Conservation (phyloP, 805 yeast genomes). For the Myxozyma geophila region DNA sequence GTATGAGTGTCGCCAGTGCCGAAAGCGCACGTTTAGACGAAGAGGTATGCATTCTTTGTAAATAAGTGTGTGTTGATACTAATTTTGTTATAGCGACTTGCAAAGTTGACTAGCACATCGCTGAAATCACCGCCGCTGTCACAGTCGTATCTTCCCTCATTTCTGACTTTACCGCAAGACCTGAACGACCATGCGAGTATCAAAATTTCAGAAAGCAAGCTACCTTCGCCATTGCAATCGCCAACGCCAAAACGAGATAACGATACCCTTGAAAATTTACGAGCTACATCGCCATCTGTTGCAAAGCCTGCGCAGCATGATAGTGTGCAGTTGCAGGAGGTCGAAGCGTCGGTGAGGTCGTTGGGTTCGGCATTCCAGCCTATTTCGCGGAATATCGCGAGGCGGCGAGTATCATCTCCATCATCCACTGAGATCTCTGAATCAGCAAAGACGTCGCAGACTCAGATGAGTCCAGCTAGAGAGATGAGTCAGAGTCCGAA, state of each 20-base stretch:
- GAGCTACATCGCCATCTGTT: background rate
- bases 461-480: no score
- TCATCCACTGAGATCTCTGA: background rate
- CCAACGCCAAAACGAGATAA: slow-evolving; percentile 8
- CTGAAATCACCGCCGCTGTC: background rate
- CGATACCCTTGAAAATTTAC: background rate
- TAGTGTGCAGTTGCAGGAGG: no score
- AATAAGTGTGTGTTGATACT: background rate
- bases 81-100: background rate
- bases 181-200: background rate
- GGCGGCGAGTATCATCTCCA: background rate
- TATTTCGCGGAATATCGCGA: background rate
- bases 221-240: slow-evolving; percentile 14
- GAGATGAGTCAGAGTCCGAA: no score
- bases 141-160: slow-evolving; percentile 3
- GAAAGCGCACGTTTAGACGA: background rate
- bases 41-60: background rate
- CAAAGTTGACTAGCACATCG: background rate
- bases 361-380: background rate
- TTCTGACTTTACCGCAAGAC: background rate
- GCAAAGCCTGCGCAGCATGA: no score
- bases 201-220: background rate
- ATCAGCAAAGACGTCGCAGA: background rate
- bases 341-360: background rate
- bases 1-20: no score